phyloP scores from a whole-genome alignment of 306 rosid species.

The Trichosanthes truncata region DNA sequence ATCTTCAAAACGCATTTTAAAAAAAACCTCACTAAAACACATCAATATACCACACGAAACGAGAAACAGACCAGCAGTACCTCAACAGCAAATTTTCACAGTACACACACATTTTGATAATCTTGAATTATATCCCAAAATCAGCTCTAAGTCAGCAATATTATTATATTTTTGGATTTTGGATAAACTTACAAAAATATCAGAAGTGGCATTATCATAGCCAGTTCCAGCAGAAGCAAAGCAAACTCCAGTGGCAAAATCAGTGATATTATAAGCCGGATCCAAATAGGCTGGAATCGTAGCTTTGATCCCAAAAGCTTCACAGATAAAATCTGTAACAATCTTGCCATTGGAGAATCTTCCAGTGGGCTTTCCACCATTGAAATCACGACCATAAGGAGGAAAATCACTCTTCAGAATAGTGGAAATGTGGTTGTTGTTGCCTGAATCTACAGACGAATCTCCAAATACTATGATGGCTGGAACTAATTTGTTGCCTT shows the following conservation, averaged over 20 bases:
- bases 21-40: no score
- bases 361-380: conserved; percentile 32
- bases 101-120: no score
- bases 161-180: no score
- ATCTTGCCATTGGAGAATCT: conserved; percentile 46
- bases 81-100: no score
- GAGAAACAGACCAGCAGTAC: no score
- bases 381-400: conserved; percentile 47
- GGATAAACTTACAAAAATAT: conserved; percentile 46
- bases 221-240: conserved; percentile 69
- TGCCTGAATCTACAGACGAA: conserved; percentile 55
- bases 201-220: conserved; percentile 45
- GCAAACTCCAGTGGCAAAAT: conserved; percentile 47
- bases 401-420: conserved; percentile 34
- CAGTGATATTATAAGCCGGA: conserved; percentile 24
- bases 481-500: conserved; percentile 20
- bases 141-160: no score
- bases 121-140: no score
- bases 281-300: conserved; percentile 46
- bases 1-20: no score
- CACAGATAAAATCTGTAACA: conserved; percentile 44
- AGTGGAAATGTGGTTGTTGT: conserved; percentile 46
- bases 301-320: conserved; percentile 39
- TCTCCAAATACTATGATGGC: conserved; percentile 53
- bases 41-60: no score